Conservation (phyloP, 2,329 filamentous ascomycete genomes). For the Phaeosphaeria sp. region DNA sequence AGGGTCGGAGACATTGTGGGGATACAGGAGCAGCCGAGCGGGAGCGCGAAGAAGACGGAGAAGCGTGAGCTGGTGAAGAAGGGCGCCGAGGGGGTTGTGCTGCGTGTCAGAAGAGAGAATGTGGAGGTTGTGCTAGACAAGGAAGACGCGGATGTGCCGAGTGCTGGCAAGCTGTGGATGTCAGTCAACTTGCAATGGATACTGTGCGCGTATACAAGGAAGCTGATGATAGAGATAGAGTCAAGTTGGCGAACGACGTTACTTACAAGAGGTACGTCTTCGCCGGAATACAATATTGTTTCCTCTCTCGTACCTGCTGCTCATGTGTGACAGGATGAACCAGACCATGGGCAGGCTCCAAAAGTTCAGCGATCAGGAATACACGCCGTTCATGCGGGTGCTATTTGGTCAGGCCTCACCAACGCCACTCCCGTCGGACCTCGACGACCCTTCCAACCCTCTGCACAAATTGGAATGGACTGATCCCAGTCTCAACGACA, state of each 20-base stretch:
- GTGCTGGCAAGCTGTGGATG: conserved; percentile 66
- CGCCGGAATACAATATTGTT: conserved; percentile 12
- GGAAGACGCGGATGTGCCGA: conserved; percentile 62
- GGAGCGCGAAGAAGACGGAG: conserved; percentile 73
- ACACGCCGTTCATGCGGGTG: conserved; percentile 65
- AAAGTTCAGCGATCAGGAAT: conserved; percentile 62
- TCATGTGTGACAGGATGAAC: conserved; percentile 59
- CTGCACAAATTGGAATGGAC: conserved; percentile 59
- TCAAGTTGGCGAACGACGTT: conserved; percentile 72
- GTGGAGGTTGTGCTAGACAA: conserved; percentile 75
- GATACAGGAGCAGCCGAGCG: conserved; percentile 76
- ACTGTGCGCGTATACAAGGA: conserved; percentile 2
- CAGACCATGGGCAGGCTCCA: conserved; percentile 68
- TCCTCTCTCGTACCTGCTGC: conserved; percentile 3
- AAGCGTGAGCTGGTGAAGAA: conserved; percentile 73
- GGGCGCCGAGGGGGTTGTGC: conserved; percentile 74
- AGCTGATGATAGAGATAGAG: conserved; percentile 54
- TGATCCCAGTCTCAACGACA: conserved; percentile 65
- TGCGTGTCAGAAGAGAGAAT: conserved; percentile 64
- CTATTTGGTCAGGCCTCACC: conserved; percentile 66
- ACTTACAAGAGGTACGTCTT: conserved; percentile 65
- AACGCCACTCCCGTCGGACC: conserved; percentile 56
- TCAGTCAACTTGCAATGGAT: conserved; percentile 49
- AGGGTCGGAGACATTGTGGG: conserved; percentile 80
- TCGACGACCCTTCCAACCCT: conserved; percentile 49